phyloP scores from a whole-genome alignment of 2,329 filamentous ascomycete genomes.

The Amauroascus verrucosus region DNA sequence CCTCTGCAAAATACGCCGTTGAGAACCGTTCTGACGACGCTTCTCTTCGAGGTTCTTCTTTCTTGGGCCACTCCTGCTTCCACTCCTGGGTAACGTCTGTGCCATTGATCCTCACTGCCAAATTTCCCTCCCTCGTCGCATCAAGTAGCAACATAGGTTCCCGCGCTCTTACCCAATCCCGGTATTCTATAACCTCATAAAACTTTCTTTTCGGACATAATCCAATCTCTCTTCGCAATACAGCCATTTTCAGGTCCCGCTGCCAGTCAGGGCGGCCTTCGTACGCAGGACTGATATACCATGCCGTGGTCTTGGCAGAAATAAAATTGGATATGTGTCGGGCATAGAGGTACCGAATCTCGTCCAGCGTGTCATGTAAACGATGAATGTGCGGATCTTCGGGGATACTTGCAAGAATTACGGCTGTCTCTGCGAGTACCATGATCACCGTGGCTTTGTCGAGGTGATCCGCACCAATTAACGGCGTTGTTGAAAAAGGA shows the following conservation, averaged over 20 bases:
- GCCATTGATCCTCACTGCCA: conserved; percentile 3
- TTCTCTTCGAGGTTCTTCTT: neutral
- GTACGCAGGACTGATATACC: neutral
- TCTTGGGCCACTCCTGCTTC: conserved; percentile 3
- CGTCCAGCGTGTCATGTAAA: neutral
- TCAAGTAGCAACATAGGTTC: conserved; percentile 2
- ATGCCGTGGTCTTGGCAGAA: neutral
- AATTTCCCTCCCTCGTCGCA: neutral
- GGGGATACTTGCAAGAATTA: conserved; percentile 3
- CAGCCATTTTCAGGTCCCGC: conserved; percentile 1
- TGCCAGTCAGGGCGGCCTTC: conserved; percentile 5
- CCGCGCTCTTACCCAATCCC: neutral
- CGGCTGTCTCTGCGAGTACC: neutral
- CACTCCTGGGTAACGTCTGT: conserved; percentile 5
- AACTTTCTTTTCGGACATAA: conserved; percentile 2
- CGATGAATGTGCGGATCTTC: neutral
- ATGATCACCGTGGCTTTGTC: neutral
- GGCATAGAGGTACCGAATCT: conserved; percentile 1
- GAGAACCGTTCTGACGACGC: neutral
- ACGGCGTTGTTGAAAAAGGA: neutral
- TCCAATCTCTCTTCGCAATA: neutral
- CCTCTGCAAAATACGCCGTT: neutral
- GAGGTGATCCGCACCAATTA: conserved; percentile 3
- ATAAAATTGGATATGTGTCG: neutral
- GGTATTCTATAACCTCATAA: neutral